Base-by-base conservation (phyloP, 2,329 filamentous ascomycete species). In the Arthroderma sp. region DNA sequence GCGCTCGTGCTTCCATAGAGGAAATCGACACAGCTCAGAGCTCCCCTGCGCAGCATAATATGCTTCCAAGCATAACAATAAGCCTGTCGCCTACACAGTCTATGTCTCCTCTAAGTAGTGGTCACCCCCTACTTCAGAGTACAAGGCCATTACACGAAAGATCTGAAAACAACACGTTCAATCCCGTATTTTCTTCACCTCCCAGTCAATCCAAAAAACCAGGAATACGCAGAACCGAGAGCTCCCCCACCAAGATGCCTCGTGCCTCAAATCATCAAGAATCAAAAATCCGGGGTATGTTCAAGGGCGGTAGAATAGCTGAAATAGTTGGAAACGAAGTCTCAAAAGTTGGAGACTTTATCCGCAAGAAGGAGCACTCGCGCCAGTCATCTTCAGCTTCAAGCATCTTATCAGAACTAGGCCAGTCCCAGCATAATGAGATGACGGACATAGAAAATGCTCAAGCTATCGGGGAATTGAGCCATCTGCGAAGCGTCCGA, bases 241-340 rank as follows among this genome's bases (percentile, higher is more conserved):
- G 53, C 38, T 56, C 54, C 22, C 46, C 48, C 27, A 38, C 47
- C 5, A 53, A 50, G 43, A 50, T 51, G 15, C 51, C 57, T 15
- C 66, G 59, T 36, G 56, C 55, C 1, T 47, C 50, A 3, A 44
- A 52, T 38, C 45, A 69, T 59, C 52, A 67, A 65, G 56, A 78
- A 67, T 77, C 75, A 6, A 78, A 75, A 32, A 70, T 86, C 6
- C 77, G 80, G 36, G 78, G 82, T 5, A 80, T 94, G 40, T 82
- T 94, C 64, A 89, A 86, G 64, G 81, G 80, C 2, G 76, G 78
- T 41, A 73, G 83, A 45, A 78, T 89, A 50, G 83, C 86, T 49
- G 83, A 77, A 29, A 73, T 86, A 29, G 75, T 93, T 2, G 73
- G 75, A n/a, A 72, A 70, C 49, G 78, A 82, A 54, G 71, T 80